A percentile compares a stretch with the other conserved stretches of the same genome.
Evolutionary conservation across 805 yeast genomes (phyloP).

Genomic region (Wickerhamomyces sydowiorum): DNA sequence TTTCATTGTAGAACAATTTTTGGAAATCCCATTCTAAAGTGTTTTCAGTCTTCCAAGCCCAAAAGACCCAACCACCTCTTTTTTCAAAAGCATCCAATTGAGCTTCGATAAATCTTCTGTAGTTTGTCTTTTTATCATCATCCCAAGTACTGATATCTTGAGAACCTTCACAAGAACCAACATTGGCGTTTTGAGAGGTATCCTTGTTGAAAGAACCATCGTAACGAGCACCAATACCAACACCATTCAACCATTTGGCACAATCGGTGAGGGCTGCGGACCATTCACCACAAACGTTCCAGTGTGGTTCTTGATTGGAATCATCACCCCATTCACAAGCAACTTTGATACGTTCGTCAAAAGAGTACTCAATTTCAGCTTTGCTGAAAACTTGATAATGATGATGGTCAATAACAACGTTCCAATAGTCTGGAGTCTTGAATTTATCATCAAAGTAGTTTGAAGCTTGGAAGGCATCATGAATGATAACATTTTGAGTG

Average conservation of each 20-base stretch:
- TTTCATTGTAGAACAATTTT: constrained; percentile 45
- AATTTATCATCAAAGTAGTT: constrained; percentile 61
- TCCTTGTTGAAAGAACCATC: constrained; percentile 51
- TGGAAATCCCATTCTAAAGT: constrained; percentile 84
- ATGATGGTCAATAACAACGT: constrained; percentile 82
- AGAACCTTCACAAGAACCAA: constrained; percentile 58
- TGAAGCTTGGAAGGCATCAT: constrained; percentile 70
- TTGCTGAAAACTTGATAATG: constrained; percentile 80
- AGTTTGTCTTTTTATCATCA: constrained; percentile 43
- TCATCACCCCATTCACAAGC: constrained; percentile 48
- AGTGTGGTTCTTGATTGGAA: constrained; percentile 49
- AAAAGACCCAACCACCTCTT: constrained; percentile 83
- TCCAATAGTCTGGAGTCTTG: constrained; percentile 41
- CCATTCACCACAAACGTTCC: constrained; percentile 86
- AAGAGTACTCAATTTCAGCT: constrained; percentile 49
- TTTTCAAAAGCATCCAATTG: constrained; percentile 81
- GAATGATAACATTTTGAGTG: constrained; percentile 58
- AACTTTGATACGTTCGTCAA: constrained; percentile 55
- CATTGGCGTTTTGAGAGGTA: constrained; percentile 23
- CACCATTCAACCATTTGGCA: constrained; percentile 85
- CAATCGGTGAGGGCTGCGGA: constrained; percentile 91
- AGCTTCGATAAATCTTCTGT: constrained; percentile 77
- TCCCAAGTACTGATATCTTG: constrained; percentile 54
- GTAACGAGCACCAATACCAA: constrained; percentile 74
- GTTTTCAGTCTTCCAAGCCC: constrained; percentile 89